A percentile compares a stretch with the other conserved stretches of the same genome.
These are phyloP conservation scores for Ceratocystis albifundus DNA, from an alignment of 2,329 filamentous ascomycete species.

Conservation along the genomic window DNA sequence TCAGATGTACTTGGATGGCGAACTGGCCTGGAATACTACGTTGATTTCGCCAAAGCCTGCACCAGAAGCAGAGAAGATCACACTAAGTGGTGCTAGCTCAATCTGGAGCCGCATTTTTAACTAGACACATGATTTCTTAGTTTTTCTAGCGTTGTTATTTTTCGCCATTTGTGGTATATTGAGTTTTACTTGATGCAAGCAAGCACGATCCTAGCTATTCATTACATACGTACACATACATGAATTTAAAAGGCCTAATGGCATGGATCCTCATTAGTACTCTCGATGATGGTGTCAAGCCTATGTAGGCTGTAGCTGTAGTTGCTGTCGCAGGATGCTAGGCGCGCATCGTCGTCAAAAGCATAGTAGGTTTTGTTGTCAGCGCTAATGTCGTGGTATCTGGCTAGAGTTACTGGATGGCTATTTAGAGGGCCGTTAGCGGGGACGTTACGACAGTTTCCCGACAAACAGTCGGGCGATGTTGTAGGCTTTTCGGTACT, in stretches of 20 bases:
- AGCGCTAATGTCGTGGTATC: background rate
- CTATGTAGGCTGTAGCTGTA: background rate
- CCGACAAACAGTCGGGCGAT: no score
- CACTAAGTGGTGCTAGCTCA: slow-evolving; percentile 12
- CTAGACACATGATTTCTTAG: background rate
- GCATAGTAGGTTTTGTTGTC: background rate
- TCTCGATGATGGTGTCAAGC: background rate
- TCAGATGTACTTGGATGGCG: slow-evolving; percentile 68
- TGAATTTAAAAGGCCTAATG: background rate
- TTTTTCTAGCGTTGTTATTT: background rate
- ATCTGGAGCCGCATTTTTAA: slow-evolving; percentile 22
- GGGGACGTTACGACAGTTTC: background rate
- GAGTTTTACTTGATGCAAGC: background rate
- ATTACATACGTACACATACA: background rate
- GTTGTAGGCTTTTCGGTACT: background rate
- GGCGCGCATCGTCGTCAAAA: background rate
- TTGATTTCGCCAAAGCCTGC: slow-evolving; percentile 27
- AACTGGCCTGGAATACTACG: slow-evolving; percentile 60
- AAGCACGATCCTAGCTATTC: background rate
- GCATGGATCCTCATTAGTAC: background rate
- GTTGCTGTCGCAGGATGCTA: background rate
- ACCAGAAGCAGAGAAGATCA: slow-evolving; percentile 11
- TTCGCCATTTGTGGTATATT: background rate
- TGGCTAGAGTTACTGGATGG: background rate
- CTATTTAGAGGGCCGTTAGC: slow-evolving; percentile 1